These are phyloP conservation scores for Brassica incana DNA, from an alignment of 345 rosid species.

Conservation along the genomic window DNA sequence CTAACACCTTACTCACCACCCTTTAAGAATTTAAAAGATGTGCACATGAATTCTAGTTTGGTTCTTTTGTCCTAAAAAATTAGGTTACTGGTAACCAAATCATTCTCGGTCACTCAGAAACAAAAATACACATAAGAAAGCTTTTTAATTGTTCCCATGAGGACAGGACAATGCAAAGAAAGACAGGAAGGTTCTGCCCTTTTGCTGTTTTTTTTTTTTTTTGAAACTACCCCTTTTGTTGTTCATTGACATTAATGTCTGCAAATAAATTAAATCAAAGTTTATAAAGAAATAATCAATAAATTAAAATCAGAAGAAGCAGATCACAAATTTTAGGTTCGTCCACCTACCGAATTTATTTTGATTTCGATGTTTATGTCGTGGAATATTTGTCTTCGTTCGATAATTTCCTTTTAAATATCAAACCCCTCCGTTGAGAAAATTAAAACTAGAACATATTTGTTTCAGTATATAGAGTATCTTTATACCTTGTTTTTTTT, in stretches of 20 bases:
- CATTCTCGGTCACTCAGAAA: neutral
- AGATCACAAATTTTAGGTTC: constrained; percentile 19
- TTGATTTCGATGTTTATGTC: constrained; percentile 33
- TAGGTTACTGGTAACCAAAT: neutral
- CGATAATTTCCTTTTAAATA: constrained; percentile 3
- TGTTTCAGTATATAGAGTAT: neutral
- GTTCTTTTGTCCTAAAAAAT: neutral
- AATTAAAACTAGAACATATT: neutral
- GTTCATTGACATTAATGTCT: constrained; percentile 3
- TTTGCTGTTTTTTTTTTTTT: neutral
- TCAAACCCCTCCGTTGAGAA: neutral
- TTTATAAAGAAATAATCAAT: neutral
- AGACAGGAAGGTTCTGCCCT: constrained; percentile 22
- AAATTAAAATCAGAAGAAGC: neutral
- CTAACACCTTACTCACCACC: neutral
- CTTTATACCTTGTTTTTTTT: neutral
- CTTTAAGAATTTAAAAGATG: neutral
- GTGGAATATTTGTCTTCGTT: constrained; percentile 23
- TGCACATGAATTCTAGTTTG: constrained; percentile 4
- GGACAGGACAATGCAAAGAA: constrained; percentile 26
- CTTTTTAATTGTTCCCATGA: constrained; percentile 26
- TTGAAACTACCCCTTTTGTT: constrained; percentile 10
- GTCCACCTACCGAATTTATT: constrained; percentile 22
- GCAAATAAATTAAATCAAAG: neutral
- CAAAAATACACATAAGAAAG: neutral